Base-by-base conservation (phyloP, 2,329 filamentous ascomycete species). In the Cadophora sp. region DNA sequence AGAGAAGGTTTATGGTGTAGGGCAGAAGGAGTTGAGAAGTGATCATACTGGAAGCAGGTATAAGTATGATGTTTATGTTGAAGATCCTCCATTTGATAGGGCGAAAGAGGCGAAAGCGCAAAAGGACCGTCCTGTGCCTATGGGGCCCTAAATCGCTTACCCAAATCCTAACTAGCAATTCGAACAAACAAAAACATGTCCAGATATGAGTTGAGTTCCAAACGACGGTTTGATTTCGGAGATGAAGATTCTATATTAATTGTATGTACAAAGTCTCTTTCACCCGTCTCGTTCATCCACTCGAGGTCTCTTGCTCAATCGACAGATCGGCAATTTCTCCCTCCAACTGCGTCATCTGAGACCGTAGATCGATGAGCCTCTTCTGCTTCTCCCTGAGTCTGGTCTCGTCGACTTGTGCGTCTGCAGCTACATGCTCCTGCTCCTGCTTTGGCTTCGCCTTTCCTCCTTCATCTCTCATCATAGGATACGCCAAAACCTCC, bases 401-500 rank as follows among this genome's bases (percentile, higher is more conserved):
- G 68, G 85, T 89, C 78, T 91, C 88, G 68, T 84, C 88, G 33
- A 84, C 81, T 72, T 82, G 76, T 48, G 89, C 84, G 77, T 85
- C 79, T 68, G 91, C 80, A 45, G 83, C 87, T 36, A 83, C 86
- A 64, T 89, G 83, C 80, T 92, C 89, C 65, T 89, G 83, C 80
- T 92, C 89, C 2, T 87, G 89, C 14, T 88, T 87, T 67, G 81
- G 78, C 72, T 79, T 79, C 64, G 81, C 80, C 78, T 83, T 82
- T 71, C 78, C 78, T 71, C 84, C 82, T 76, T 95, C 91, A 60
- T 95, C 92, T 88, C 97, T 97, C 93, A 99, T 97, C 83, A 97
- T 95, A 16, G 96, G 96, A 88, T 99, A 99, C 8, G 95, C 89
- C 70, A 98, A 82, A 3, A 98, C 95, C 81, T 99, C 96, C 81